A percentile compares a stretch with the other conserved stretches of the same genome.
Conservation (phyloP, 768 basidiomycete species). For the Psilocybe subaeruginosa region DNA sequence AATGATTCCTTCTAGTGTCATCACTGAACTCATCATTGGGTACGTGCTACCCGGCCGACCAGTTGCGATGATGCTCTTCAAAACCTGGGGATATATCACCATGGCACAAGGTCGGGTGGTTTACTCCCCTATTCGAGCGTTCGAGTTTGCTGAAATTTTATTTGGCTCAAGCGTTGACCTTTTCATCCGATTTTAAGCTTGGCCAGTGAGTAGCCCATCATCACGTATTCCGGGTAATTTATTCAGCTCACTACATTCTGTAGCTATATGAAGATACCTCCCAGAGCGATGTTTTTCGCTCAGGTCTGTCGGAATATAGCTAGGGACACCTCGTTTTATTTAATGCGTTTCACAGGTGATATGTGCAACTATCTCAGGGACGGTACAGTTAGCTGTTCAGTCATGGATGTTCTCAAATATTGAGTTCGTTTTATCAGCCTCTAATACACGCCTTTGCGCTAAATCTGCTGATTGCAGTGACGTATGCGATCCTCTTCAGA, state of each 20-base stretch:
- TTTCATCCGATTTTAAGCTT: constrained; percentile 64
- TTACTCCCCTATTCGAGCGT: neutral
- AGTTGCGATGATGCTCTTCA: constrained; percentile 71
- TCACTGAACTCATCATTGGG: constrained; percentile 66
- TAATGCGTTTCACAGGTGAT: constrained; percentile 28
- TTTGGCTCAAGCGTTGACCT: constrained; percentile 26
- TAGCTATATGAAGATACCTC: constrained; percentile 65
- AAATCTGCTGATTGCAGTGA: neutral
- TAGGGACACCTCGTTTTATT: neutral
- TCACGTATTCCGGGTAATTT: neutral
- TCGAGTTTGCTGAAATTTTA: neutral
- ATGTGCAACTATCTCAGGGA: constrained; percentile 57
- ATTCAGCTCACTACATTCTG: neutral
- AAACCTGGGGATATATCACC: constrained; percentile 53
- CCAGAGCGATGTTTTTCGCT: constrained; percentile 62
- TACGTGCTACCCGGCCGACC: constrained; percentile 68
- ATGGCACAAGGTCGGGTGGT: constrained; percentile 3
- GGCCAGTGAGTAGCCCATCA: constrained; percentile 41
- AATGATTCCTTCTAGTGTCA: constrained; percentile 32
- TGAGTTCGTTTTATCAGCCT: constrained; percentile 30
- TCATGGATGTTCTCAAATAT: constrained; percentile 62
- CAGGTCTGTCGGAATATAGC: constrained; percentile 19
- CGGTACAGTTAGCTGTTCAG: constrained; percentile 65
- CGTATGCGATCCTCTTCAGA: neutral
- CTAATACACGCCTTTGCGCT: neutral